Conservation (phyloP, 2,329 filamentous ascomycete species). For the Cytospora piceae region DNA sequence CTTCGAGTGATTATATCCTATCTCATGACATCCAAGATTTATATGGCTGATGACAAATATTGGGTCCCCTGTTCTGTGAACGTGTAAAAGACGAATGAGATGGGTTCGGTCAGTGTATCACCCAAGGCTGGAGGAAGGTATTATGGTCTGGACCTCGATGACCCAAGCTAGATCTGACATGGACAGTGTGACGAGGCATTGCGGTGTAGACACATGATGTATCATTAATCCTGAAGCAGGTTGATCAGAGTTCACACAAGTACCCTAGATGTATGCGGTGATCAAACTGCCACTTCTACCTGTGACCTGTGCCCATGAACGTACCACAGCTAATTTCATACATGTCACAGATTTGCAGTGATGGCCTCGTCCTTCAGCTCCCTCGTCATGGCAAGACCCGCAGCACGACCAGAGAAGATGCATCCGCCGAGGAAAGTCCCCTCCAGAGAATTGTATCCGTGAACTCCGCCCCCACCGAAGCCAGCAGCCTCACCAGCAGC, state of each 20-base stretch:
- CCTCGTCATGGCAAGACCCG: conserved; percentile 57
- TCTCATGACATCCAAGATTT: too few species aligned
- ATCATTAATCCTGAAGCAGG: background rate
- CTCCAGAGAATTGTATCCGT: conserved; percentile 65
- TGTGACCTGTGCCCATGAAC: background rate
- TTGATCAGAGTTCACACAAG: background rate
- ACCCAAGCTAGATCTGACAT: too few species aligned
- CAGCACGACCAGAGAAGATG: conserved; percentile 63
- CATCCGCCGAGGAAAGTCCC: conserved; percentile 66
- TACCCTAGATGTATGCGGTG: too few species aligned
- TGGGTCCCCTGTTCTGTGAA: too few species aligned
- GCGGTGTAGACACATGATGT: background rate
- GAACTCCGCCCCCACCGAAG: conserved; percentile 65
- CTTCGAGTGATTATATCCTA: background rate
- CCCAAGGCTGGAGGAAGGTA: too few species aligned
- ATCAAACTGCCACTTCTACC: background rate
- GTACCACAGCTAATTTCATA: background rate
- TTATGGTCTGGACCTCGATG: too few species aligned
- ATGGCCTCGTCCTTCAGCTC: conserved; percentile 40
- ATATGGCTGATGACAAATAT: too few species aligned
- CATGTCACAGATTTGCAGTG: conserved; percentile 22
- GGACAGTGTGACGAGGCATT: too few species aligned
- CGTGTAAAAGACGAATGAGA: too few species aligned
- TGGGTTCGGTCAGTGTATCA: too few species aligned
- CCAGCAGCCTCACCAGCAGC: conserved; percentile 64